A percentile compares a stretch with the other conserved stretches of the same genome.
phyloP scores from a whole-genome alignment of 139 green algal genomes.

The Nannochloris sp. region DNA sequence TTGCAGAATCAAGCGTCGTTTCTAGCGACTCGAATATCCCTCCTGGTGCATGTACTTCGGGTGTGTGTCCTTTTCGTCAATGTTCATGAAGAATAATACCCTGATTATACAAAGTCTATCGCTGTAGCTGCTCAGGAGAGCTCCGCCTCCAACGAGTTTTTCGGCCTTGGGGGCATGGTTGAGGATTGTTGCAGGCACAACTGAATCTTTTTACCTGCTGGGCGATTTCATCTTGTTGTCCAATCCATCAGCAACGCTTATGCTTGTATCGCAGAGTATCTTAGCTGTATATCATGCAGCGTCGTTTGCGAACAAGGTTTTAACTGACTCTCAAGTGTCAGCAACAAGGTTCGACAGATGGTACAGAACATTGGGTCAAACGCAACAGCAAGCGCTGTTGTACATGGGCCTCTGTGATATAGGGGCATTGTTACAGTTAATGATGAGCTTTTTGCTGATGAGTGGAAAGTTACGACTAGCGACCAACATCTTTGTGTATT shows the following conservation, averaged over 20 bases:
- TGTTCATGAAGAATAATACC: too few relatives aligned
- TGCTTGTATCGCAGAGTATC: conserved; percentile 1
- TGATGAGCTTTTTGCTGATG: background rate
- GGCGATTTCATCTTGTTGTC: background rate
- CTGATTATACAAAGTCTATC: too few relatives aligned
- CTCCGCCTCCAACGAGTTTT: too few relatives aligned
- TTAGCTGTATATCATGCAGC: background rate
- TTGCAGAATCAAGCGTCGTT: too few relatives aligned
- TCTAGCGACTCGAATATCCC: too few relatives aligned
- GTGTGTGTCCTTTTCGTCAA: too few relatives aligned
- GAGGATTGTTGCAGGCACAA: background rate
- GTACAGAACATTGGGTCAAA: background rate
- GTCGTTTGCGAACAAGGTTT: background rate
- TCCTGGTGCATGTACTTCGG: too few relatives aligned
- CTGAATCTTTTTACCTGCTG: background rate
- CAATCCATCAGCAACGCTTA: background rate
- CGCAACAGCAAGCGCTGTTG: background rate
- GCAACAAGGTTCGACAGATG: too few relatives aligned
- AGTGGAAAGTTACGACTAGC: background rate
- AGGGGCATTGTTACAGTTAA: background rate
- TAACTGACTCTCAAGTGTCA: too few relatives aligned
- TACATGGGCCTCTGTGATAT: background rate
- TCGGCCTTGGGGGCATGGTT: background rate
- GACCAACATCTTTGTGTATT: background rate
- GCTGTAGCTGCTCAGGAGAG: too few relatives aligned